Percentiles rank a stretch among this genome's conserved stretches.
Evolutionary conservation across 2,329 filamentous ascomycete genomes (phyloP).

Genomic region (Diaporthe longicolla): DNA sequence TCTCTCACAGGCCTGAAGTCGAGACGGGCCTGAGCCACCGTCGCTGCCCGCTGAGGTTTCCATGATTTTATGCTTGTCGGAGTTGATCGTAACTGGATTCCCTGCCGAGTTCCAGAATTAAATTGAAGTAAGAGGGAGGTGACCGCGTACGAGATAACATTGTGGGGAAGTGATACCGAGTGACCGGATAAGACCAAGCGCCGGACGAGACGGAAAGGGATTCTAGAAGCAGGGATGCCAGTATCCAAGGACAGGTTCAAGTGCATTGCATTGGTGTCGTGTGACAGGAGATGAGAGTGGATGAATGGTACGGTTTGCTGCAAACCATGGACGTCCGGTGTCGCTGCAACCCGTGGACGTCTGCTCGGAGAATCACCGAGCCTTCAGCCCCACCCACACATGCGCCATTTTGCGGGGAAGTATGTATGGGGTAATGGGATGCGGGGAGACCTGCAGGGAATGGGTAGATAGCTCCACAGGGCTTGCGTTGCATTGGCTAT

Average conservation of each 20-base stretch:
- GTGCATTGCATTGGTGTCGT: too few species aligned
- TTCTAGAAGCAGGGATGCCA: background rate
- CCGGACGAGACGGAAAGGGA: background rate
- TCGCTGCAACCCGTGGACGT: background rate
- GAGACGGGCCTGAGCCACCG: background rate
- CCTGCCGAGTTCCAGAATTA: too few species aligned
- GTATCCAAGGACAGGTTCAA: too few species aligned
- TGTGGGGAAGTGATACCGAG: background rate
- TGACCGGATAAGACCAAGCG: background rate
- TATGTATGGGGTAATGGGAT: background rate
- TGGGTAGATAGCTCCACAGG: too few species aligned
- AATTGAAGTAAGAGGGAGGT: too few species aligned
- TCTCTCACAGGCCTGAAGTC: conserved; percentile 6
- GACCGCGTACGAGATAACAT: too few species aligned
- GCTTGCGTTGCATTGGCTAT: too few species aligned
- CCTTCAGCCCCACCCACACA: background rate
- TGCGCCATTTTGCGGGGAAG: background rate
- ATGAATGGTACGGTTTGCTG: too few species aligned
- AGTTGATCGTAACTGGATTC: background rate
- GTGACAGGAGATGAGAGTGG: too few species aligned
- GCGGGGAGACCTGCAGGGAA: background rate
- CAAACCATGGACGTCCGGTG: background rate
- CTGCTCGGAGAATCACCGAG: background rate
- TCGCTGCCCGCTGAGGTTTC: background rate
- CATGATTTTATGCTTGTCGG: background rate